Evolutionary conservation across 129 eudicot species (phyloP), one percentile per base, ranked within the genome.

Genomic region (Sambucus nigra): DNA sequence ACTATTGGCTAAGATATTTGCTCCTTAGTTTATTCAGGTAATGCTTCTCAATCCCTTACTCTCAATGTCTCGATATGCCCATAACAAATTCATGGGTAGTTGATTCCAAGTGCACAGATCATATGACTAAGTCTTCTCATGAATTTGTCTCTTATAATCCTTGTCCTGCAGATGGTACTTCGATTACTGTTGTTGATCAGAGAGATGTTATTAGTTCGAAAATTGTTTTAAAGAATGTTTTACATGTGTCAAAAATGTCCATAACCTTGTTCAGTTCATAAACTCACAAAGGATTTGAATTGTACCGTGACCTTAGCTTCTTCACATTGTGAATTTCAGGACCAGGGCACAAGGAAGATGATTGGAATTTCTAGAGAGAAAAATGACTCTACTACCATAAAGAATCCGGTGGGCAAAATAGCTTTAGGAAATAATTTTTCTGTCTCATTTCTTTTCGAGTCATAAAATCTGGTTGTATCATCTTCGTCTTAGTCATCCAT

Each of bases 341-440:
- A 52, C 17, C 39, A 52, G 17, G 57, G 15, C 12, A 52, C 38
- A 39, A 52, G 57, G 20, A 52, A 26, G 47, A 31, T 16, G 45
- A 32, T 33, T 55, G 60, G 25, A 20, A 25, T 18, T 31, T 25
- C 60, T 55, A 55, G 25, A 10, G n/a, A n/a, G 60, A 28, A 23
- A 55, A 1, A 29, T 32, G 47, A 18, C 46, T 55, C 9, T 55
- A 33, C 15, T 55, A 35, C n/a, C 33, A 26, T 55, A 13, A 55
- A 13, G 8, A 5, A 40, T 15, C 46, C 2, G 12, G 46, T 40
- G 46, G 12, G 2, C 46, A 40, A 40, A 2, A 2, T 7, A 40
- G n/a, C 2, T 2, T 5, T 40, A 2, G 14, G 46, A 13, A n/a
- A 40, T 40, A 7, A 15, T 12, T 25, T 35, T 25, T 2, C 46